phyloP scores from a whole-genome alignment of 75 land plant species.

The Cunninghamia lanceolata region DNA sequence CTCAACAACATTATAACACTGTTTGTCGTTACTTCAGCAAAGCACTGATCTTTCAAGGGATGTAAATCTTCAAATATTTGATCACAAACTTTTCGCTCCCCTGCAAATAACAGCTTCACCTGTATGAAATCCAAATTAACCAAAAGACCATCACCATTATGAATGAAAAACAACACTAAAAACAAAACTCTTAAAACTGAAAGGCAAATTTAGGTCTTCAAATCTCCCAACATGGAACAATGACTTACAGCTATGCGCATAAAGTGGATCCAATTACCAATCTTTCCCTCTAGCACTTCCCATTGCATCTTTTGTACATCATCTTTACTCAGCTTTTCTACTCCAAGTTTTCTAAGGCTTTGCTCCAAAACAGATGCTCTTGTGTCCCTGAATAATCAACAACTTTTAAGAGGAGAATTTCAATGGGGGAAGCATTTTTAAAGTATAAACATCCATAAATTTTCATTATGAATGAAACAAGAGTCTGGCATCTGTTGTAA shows the following conservation, averaged over 20 bases:
- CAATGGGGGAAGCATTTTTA: background rate
- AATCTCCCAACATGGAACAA: conserved; percentile 10
- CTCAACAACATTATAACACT: conserved; percentile 78
- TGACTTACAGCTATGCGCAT: conserved; percentile 85
- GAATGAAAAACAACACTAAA: background rate
- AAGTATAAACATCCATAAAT: background rate
- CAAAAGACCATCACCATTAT: background rate
- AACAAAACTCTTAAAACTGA: background rate
- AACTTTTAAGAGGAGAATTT: background rate
- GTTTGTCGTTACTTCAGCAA: conserved; percentile 74
- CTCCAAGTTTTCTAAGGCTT: conserved; percentile 83
- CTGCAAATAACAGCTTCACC: conserved; percentile 85
- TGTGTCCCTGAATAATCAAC: conserved; percentile 48
- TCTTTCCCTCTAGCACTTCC: conserved; percentile 89
- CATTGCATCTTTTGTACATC: conserved; percentile 93
- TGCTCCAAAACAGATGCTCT: conserved; percentile 73
- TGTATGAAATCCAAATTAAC: conserved; percentile 27
- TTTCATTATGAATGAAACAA: background rate
- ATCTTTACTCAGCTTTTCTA: conserved; percentile 85
- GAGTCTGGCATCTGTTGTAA: background rate
- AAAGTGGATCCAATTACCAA: conserved; percentile 88
- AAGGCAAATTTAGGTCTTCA: background rate
- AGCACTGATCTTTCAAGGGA: conserved; percentile 62
- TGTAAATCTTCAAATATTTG: conserved; percentile 79
- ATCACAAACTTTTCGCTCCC: conserved; percentile 82